Percentiles rank a stretch among this genome's conserved stretches.
Conservation (phyloP, 2,329 filamentous ascomycete species). For the Aspergillus arachidicola region DNA sequence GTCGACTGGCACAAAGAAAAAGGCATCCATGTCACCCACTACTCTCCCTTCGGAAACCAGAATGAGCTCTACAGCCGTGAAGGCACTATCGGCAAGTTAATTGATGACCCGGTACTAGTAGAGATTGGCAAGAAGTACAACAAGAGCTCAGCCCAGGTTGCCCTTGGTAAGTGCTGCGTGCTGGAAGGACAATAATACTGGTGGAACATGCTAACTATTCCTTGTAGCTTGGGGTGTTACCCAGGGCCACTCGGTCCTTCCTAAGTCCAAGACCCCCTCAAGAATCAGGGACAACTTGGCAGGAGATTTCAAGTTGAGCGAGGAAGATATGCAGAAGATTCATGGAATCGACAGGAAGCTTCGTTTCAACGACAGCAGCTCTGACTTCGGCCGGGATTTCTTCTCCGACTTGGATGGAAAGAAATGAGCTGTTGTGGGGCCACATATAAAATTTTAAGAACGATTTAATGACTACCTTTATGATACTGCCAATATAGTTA, state of each 20-base stretch:
- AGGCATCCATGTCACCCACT: constrained; percentile 58
- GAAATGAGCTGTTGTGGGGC: constrained; percentile 1
- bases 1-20: constrained; percentile 52
- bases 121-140: constrained; percentile 57
- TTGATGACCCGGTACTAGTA: constrained; percentile 53
- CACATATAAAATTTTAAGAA: background rate
- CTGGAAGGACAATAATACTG: background rate
- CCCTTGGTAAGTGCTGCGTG: constrained; percentile 41
- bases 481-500: background rate
- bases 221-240: constrained; percentile 56
- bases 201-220: background rate
- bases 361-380: constrained; percentile 63
- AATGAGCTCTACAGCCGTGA: constrained; percentile 53
- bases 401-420: constrained; percentile 63
- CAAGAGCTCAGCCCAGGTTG: constrained; percentile 55
- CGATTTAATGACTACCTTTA: background rate
- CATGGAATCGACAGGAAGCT: constrained; percentile 61
- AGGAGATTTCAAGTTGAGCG: constrained; percentile 60
- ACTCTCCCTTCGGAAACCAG: constrained; percentile 59
- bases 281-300: constrained; percentile 49
- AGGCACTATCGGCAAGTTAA: constrained; percentile 50
- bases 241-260: constrained; percentile 55
- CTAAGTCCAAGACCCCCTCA: constrained; percentile 53
- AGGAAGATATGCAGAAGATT: constrained; percentile 61
- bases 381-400: constrained; percentile 60